Evolutionary conservation across 1,284 basidiomycete genomes (phyloP).

Genomic region (Sporisorium sorghi): DNA sequence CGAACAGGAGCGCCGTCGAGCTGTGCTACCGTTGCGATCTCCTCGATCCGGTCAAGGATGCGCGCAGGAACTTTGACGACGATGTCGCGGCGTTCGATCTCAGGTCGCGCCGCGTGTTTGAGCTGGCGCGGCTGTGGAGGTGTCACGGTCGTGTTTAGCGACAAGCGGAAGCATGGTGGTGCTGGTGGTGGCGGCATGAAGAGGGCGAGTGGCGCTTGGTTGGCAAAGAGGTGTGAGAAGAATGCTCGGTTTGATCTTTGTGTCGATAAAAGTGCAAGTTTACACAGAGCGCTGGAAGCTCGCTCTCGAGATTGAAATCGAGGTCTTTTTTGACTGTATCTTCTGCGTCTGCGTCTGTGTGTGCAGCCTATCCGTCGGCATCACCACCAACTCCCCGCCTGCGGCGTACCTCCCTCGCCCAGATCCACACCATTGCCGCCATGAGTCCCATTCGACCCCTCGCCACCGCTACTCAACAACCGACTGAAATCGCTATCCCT

Average conservation of each 20-base stretch:
- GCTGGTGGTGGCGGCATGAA: too few relatives aligned
- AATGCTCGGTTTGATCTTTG: neutral
- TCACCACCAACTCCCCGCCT: slow-evolving; percentile 48
- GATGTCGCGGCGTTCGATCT: slow-evolving; percentile 27
- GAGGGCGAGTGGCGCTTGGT: too few relatives aligned
- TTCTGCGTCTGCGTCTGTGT: neutral
- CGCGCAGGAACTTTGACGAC: slow-evolving; percentile 20
- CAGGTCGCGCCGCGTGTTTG: slow-evolving; percentile 12
- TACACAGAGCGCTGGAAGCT: too few relatives aligned
- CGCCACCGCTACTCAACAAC: neutral
- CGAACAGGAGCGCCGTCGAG: slow-evolving; percentile 5
- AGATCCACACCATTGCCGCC: slow-evolving; percentile 16
- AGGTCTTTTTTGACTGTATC: too few relatives aligned
- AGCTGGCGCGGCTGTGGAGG: slow-evolving; percentile 7
- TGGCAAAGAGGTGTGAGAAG: too few relatives aligned
- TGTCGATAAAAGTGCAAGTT: neutral
- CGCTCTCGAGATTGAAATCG: too few relatives aligned
- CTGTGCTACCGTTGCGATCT: slow-evolving; percentile 26
- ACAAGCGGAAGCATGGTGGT: too few relatives aligned
- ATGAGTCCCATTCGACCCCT: too few relatives aligned
- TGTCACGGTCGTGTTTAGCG: too few relatives aligned
- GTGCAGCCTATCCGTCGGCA: neutral
- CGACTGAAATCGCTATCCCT: slow-evolving; percentile 1
- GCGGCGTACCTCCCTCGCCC: slow-evolving; percentile 35
- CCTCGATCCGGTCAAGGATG: neutral